Conservation (phyloP, 306 rosid genomes). For the Prosopis cineraria region DNA sequence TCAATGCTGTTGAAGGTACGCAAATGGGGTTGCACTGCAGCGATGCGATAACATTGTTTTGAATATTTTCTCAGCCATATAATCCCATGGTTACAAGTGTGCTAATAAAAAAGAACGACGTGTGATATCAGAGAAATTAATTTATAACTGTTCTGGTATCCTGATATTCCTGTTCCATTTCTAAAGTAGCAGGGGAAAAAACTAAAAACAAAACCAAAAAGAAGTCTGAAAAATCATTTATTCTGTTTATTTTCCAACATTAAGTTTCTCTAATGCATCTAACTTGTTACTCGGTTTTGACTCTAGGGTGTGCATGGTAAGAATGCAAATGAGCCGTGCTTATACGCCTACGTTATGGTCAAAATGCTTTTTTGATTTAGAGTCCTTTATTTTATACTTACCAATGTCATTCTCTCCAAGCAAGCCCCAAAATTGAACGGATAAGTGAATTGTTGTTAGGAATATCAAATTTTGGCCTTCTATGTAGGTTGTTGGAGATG, state of each 20-base stretch:
- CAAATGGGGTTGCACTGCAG: neutral
- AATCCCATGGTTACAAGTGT: neutral
- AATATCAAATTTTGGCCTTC: neutral
- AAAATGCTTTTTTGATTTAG: neutral
- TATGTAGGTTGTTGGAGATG: slow-evolving; percentile 15
- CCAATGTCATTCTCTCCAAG: neutral
- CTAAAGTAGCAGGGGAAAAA: too few species aligned
- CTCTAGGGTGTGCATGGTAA: neutral
- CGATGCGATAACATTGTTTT: neutral
- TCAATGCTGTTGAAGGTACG: neutral
- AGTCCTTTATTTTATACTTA: neutral
- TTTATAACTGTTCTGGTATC: neutral
- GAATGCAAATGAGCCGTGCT: neutral
- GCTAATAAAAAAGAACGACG: neutral
- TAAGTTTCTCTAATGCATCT: neutral
- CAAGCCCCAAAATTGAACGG: neutral
- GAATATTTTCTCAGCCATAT: neutral
- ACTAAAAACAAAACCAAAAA: too few species aligned
- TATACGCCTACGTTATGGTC: neutral
- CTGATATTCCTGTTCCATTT: neutral
- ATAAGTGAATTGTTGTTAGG: neutral
- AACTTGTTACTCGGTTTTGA: neutral
- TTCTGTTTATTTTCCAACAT: neutral
- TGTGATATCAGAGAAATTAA: neutral
- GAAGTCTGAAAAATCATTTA: neutral